Evolutionary conservation across 2,329 filamentous ascomycete genomes (phyloP).

Genomic region (Aureobasidium subglaciale): DNA sequence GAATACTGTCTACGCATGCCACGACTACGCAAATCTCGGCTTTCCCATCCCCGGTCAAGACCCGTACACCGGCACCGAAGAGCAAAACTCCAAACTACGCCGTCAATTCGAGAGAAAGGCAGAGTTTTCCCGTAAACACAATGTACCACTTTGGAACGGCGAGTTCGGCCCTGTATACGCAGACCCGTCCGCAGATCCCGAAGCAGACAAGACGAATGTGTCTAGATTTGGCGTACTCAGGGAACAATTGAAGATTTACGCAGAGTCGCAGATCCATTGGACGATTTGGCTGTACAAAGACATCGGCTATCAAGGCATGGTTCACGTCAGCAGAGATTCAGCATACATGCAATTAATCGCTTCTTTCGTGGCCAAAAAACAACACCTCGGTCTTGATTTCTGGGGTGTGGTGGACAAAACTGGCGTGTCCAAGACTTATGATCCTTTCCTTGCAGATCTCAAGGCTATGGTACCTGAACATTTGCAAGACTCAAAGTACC

Average conservation of each 20-base stretch:
- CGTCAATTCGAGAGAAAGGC: slow-evolving; percentile 32
- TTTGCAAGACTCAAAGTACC: slow-evolving; percentile 17
- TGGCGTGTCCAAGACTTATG: slow-evolving; percentile 11
- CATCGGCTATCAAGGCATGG: slow-evolving; percentile 30
- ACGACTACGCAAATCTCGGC: slow-evolving; percentile 45
- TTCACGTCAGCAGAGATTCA: slow-evolving; percentile 23
- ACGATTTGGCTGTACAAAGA: slow-evolving; percentile 41
- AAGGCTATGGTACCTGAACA: slow-evolving; percentile 38
- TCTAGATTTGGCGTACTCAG: slow-evolving; percentile 37
- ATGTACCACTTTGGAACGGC: slow-evolving; percentile 45
- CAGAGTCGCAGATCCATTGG: slow-evolving; percentile 48
- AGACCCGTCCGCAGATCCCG: slow-evolving; percentile 31
- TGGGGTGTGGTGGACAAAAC: slow-evolving; percentile 37
- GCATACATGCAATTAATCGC: slow-evolving; percentile 43
- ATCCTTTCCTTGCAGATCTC: slow-evolving; percentile 16
- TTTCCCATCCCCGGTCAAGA: slow-evolving; percentile 34
- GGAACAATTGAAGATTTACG: slow-evolving; percentile 46
- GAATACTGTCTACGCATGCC: slow-evolving; percentile 42
- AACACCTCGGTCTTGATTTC: slow-evolving; percentile 44
- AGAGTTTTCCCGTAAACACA: slow-evolving; percentile 35
- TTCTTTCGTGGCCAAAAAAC: slow-evolving; percentile 51
- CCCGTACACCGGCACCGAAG: slow-evolving; percentile 34
- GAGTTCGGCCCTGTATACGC: slow-evolving; percentile 44
- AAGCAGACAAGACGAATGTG: slow-evolving; percentile 33
- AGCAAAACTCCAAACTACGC: slow-evolving; percentile 34